These are phyloP conservation scores for Cryptosporidium sp. DNA, from an alignment of 169 alveolate genomes.

Conservation along the genomic window DNA sequence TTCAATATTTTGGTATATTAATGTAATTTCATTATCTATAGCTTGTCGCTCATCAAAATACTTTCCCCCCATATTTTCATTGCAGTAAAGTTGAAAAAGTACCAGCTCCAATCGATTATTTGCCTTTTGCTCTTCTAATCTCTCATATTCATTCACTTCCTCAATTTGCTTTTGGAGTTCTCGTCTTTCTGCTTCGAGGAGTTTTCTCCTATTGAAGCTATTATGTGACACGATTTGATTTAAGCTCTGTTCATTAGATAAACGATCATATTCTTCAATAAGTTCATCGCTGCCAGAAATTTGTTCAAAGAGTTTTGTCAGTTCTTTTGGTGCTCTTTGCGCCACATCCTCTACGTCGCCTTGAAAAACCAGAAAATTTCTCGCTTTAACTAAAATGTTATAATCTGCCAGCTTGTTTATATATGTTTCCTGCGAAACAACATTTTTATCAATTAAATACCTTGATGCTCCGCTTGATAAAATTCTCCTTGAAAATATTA, in stretches of 20 bases:
- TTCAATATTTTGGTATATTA: constrained; percentile 9
- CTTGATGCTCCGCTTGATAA: constrained; percentile 83
- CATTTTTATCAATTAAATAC: constrained; percentile 85
- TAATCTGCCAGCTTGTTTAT: constrained; percentile 77
- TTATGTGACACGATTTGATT: constrained; percentile 73
- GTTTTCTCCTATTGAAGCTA: constrained; percentile 72
- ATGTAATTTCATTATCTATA: constrained; percentile 29
- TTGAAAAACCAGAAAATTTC: constrained; percentile 88
- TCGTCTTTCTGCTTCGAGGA: constrained; percentile 73
- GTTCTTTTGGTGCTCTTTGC: constrained; percentile 87
- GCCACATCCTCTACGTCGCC: constrained; percentile 92
- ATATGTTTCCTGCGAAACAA: constrained; percentile 83
- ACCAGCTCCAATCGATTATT: background rate
- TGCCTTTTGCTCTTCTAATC: background rate
- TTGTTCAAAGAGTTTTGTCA: constrained; percentile 88
- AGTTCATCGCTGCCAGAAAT: constrained; percentile 88
- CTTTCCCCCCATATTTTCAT: constrained; percentile 56
- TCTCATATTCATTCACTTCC: constrained; percentile 74
- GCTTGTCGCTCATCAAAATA: constrained; percentile 29
- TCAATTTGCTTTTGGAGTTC: constrained; percentile 76
- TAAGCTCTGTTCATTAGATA: constrained; percentile 63
- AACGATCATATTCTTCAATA: constrained; percentile 76
- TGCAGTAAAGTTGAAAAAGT: constrained; percentile 39
- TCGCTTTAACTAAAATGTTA: constrained; percentile 82
- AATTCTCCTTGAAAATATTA: constrained; percentile 86